phyloP scores from a whole-genome alignment of 2,329 filamentous ascomycete genomes.

The Calonectria honghensis region DNA sequence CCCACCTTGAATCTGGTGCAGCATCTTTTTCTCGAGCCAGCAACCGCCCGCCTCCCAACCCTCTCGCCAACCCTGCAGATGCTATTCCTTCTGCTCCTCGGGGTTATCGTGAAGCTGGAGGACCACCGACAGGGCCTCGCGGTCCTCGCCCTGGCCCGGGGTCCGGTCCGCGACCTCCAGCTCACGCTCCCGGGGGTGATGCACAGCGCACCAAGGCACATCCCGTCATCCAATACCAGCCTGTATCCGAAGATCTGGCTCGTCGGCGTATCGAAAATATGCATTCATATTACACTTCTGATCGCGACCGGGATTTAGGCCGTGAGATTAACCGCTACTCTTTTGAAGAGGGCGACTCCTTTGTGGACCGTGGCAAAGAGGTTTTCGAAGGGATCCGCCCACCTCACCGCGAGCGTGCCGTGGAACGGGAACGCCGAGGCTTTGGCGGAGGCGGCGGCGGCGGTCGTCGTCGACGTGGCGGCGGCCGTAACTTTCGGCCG shows the following conservation, averaged over 20 bases:
- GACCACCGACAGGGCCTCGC: conserved; percentile 62
- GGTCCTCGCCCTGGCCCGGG: conserved; percentile 60
- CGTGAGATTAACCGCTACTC: conserved; percentile 80
- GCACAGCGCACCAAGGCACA: conserved; percentile 62
- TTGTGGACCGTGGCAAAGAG: conserved; percentile 84
- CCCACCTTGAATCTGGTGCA: conserved; percentile 67
- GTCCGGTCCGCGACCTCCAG: conserved; percentile 51
- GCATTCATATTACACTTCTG: conserved; percentile 66
- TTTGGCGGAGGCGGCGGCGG: conserved; percentile 53
- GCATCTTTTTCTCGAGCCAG: conserved; percentile 44
- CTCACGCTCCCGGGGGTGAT: conserved; percentile 46
- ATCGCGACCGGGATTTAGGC: conserved; percentile 64
- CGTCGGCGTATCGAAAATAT: conserved; percentile 78
- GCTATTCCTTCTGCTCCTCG: conserved; percentile 63
- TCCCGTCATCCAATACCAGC: conserved; percentile 68
- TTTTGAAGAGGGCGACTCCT: conserved; percentile 79
- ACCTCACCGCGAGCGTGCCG: conserved; percentile 69
- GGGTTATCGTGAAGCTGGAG: conserved; percentile 50
- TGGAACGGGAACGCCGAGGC: conserved; percentile 62
- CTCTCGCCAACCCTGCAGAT: conserved; percentile 54
- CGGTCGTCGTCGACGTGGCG: conserved; percentile 55
- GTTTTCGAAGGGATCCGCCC: conserved; percentile 79
- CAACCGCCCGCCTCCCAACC: conserved; percentile 43
- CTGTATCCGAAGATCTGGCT: conserved; percentile 79
- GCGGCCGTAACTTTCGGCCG: conserved; percentile 51